A percentile compares a stretch with the other conserved stretches of the same genome.
phyloP scores from a whole-genome alignment of 768 basidiomycete genomes.

The Postia placenta region DNA sequence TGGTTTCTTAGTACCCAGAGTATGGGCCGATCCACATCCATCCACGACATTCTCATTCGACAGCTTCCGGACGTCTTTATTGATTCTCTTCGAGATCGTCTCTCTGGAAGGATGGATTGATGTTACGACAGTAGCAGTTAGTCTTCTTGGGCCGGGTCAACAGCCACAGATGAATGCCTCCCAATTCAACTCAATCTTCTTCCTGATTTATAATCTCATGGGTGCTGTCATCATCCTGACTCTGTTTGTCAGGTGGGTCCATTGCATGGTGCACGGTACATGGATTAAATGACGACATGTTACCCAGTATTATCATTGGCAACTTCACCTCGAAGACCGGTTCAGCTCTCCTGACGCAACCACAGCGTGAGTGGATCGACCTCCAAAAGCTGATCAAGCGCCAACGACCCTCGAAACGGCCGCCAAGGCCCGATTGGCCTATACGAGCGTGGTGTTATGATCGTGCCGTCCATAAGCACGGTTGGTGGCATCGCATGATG shows the following conservation, averaged over 20 bases:
- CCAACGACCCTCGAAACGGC: slow-evolving; percentile 81
- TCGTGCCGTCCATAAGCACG: slow-evolving; percentile 85
- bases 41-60: slow-evolving; percentile 89
- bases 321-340: slow-evolving; percentile 89
- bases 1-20: slow-evolving; percentile 71
- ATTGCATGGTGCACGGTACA: neutral
- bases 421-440: slow-evolving; percentile 50
- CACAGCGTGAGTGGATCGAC: slow-evolving; percentile 94
- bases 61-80: slow-evolving; percentile 70
- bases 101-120: slow-evolving; percentile 97
- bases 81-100: slow-evolving; percentile 95
- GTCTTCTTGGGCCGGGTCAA: slow-evolving; percentile 59
- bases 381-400: slow-evolving; percentile 82
- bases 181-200: slow-evolving; percentile 84
- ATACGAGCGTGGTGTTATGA: slow-evolving; percentile 87
- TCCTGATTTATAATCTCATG: slow-evolving; percentile 85
- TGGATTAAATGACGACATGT: too few species aligned
- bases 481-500: slow-evolving; percentile 85
- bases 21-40: slow-evolving; percentile 84
- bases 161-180: slow-evolving; percentile 72
- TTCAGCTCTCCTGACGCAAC: slow-evolving; percentile 74
- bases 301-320: slow-evolving; percentile 83
- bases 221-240: slow-evolving; percentile 89
- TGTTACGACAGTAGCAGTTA: slow-evolving; percentile 77
- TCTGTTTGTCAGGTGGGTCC: slow-evolving; percentile 76